These are phyloP conservation scores for Penicillium digitatum DNA, from an alignment of 2,329 filamentous ascomycete genomes.

Conservation along the genomic window DNA sequence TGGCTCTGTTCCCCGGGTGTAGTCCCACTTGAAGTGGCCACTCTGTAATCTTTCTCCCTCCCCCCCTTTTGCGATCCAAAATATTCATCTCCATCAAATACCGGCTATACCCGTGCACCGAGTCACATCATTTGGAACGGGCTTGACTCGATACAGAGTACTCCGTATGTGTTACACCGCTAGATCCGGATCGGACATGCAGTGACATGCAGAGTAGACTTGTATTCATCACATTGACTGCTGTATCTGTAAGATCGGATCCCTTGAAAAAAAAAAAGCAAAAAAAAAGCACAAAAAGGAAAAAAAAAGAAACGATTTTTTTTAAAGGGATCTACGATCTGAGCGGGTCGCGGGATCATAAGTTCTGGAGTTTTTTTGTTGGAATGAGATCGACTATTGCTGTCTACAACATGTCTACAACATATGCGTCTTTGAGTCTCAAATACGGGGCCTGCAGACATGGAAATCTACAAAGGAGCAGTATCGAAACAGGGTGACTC, in stretches of 20 bases:
- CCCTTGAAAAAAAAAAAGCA: background rate
- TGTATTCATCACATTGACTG: constrained; percentile 23
- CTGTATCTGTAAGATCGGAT: constrained; percentile 11
- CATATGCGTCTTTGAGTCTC: background rate
- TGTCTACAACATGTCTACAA: too few relatives aligned
- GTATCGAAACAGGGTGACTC: background rate
- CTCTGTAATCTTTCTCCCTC: background rate
- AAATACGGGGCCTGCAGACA: constrained; percentile 23
- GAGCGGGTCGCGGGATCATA: constrained; percentile 11
- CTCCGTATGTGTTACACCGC: constrained; percentile 26
- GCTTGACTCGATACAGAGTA: constrained; percentile 5
- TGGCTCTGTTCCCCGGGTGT: constrained; percentile 13
- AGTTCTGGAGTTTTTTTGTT: constrained; percentile 9
- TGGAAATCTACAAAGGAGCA: background rate
- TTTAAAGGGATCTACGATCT: constrained; percentile 11
- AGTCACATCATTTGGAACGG: constrained; percentile 2
- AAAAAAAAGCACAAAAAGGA: background rate
- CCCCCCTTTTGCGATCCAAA: too few relatives aligned
- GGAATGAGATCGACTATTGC: constrained; percentile 12
- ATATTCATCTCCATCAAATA: background rate
- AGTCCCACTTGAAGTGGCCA: constrained; percentile 2
- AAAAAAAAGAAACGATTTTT: background rate
- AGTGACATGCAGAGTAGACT: constrained; percentile 5
- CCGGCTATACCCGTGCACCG: background rate
- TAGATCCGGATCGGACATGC: constrained; percentile 20